Conservation (phyloP, 345 rosid genomes). For the Eucalyptus marginata region DNA sequence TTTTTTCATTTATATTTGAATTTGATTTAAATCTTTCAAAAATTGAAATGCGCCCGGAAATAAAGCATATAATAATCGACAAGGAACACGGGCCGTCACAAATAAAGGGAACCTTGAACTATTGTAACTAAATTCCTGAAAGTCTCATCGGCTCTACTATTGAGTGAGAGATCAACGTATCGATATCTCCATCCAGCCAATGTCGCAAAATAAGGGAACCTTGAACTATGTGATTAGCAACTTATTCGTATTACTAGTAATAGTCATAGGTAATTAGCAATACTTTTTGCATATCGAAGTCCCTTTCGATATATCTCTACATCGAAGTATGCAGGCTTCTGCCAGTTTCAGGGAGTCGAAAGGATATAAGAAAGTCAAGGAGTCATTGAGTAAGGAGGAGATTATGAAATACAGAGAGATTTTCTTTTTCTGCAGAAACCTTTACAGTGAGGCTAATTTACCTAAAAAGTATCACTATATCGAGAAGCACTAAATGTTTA, state of each 20-base stretch:
- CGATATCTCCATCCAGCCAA: no score
- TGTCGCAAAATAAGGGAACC: no score
- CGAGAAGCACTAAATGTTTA: neutral
- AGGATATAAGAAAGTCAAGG: neutral
- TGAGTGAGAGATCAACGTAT: no score
- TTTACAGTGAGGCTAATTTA: neutral
- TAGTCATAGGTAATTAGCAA: neutral
- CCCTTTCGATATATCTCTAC: neutral
- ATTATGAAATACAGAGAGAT: neutral
- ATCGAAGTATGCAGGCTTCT: neutral
- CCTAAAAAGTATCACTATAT: neutral
- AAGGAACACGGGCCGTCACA: no score
- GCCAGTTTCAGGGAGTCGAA: neutral
- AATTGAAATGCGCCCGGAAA: no score
- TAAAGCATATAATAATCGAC: no score
- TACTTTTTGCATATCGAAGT: neutral
- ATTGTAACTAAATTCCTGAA: no score
- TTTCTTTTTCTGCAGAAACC: neutral
- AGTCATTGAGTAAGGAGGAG: neutral
- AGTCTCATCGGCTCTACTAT: no score
- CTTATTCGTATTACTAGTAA: neutral
- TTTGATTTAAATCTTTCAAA: no score
- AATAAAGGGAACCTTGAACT: no score
- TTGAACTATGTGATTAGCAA: neutral
- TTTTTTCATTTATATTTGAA: no score